phyloP scores from a whole-genome alignment of 2,329 filamentous ascomycete genomes.

The Cryphonectria radicalis region DNA sequence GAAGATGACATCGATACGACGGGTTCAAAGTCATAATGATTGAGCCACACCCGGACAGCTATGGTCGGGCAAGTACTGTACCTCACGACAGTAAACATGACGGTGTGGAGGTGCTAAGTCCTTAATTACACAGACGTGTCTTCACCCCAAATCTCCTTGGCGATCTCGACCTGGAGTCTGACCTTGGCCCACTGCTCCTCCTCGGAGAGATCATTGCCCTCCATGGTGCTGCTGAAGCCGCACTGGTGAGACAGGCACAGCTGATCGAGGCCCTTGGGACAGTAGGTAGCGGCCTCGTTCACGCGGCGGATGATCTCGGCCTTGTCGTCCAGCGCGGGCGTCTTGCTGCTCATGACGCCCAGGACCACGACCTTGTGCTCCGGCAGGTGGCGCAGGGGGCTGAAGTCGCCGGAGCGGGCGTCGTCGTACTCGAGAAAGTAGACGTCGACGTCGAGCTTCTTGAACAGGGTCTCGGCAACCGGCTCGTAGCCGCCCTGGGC shows the following conservation, averaged over 20 bases:
- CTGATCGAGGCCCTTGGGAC: conserved; percentile 57
- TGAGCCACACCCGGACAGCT: neutral
- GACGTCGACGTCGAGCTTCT: conserved; percentile 51
- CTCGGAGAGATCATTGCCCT: conserved; percentile 60
- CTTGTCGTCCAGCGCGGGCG: conserved; percentile 57
- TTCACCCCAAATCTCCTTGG: conserved; percentile 59
- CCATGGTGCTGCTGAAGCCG: conserved; percentile 59
- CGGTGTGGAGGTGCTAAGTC: neutral
- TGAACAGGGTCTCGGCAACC: conserved; percentile 49
- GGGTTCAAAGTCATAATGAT: neutral
- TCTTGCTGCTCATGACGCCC: conserved; percentile 60
- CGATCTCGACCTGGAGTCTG: conserved; percentile 58
- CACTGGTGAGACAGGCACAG: conserved; percentile 62
- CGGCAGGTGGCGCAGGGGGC: conserved; percentile 57
- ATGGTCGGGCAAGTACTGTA: neutral
- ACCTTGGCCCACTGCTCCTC: conserved; percentile 64
- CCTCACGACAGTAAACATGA: neutral
- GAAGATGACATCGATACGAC: neutral
- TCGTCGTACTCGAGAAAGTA: conserved; percentile 66
- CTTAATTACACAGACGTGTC: conserved; percentile 42
- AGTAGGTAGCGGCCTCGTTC: conserved; percentile 50
- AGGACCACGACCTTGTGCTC: conserved; percentile 59
- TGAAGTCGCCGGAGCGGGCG: conserved; percentile 59
- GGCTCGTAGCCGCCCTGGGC: conserved; percentile 62
- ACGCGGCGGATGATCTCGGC: conserved; percentile 45